phyloP scores from a whole-genome alignment of 1,139 yeast species.

The Geotrichum candidum region DNA sequence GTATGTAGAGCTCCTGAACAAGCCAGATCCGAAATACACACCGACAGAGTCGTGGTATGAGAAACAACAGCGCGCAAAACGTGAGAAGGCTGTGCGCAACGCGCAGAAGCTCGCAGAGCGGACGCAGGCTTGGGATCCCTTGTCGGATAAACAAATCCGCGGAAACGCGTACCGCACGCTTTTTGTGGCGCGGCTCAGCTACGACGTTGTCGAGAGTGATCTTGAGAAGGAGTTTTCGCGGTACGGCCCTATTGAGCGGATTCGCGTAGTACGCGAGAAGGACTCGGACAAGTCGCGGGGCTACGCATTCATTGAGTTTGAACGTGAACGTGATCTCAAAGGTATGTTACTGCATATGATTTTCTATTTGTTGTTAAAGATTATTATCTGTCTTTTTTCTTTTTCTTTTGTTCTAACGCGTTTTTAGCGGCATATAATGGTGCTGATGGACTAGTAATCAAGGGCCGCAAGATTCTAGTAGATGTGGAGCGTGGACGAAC shows the following conservation, averaged over 20 bases:
- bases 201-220: conserved; percentile 61
- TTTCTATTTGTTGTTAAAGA: background rate
- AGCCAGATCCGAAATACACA: conserved; percentile 34
- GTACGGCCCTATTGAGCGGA: conserved; percentile 65
- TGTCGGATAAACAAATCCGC: conserved; percentile 52
- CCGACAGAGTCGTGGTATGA: conserved; percentile 38
- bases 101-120: conserved; percentile 33
- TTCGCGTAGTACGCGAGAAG: conserved; percentile 60
- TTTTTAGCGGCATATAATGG: conserved; percentile 46
- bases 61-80: conserved; percentile 34
- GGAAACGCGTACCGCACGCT: conserved; percentile 78
- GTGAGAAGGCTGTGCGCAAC: conserved; percentile 31
- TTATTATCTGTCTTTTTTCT: conserved; percentile 7
- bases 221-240: conserved; percentile 55
- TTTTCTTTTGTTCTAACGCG: background rate
- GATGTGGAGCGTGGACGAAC: conserved; percentile 83
- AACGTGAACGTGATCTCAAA: conserved; percentile 51
- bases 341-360: conserved; percentile 22
- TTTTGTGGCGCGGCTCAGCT: conserved; percentile 68
- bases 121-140: conserved; percentile 46
- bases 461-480: conserved; percentile 54
- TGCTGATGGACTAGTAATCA: conserved; percentile 49
- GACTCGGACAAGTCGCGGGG: conserved; percentile 57
- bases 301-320: conserved; percentile 77
- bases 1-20: conserved; percentile 36